Base-by-base conservation (phyloP, 371 early-diverging fungal genomes). In the Mucor racemosus region DNA sequence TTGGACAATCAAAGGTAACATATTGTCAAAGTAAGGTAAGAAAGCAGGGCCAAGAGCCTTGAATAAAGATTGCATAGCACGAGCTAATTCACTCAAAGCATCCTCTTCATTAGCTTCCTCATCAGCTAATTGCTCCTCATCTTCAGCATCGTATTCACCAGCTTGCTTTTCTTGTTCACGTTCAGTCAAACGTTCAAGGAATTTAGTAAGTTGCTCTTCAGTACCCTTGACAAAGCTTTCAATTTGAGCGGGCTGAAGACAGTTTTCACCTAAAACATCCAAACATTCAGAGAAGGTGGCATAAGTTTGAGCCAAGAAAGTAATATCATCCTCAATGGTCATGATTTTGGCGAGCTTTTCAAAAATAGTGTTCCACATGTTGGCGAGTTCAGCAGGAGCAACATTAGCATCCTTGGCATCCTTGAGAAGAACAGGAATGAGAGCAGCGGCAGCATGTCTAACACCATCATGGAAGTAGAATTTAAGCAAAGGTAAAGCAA, bases 401-500 rank as follows among this genome's bases (percentile, higher is more conserved):
- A 79, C 70, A 66, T 79, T 72, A 36, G 86, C 82, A 17, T 86
- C 82, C 71, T 87, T 86, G 58, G 85, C 85, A 59, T 86, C 84
- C 44, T 82, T 76, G 36, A 99, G 81, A 59, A 98, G 78, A 57
- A 87, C 83, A 5, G 98, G 95, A 54, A 98, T 88, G 6, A 91
- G 81, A 0, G 89, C 81, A 14, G 94, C 94, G 11, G 97, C 94
- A 15, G 97, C 95, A 42, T 90, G 84, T 35, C 97, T 87, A 48
- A 97, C 97, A 71, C 95, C 98, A 65, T 97, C 97, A 75, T 98
- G 95, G 91, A 97, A 97, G 75, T 93, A 94, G 78, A 98, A 99
- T 72, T 92, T 92, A 76, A 99, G 84, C 44, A 97, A 78, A 40
- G 97, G 95, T 46, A 97, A 76, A 42, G 92, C 90, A 63, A 95